These are phyloP conservation scores for Globisporangium splendens DNA, from an alignment of 352 stramenopile species.

Conservation along the genomic window DNA sequence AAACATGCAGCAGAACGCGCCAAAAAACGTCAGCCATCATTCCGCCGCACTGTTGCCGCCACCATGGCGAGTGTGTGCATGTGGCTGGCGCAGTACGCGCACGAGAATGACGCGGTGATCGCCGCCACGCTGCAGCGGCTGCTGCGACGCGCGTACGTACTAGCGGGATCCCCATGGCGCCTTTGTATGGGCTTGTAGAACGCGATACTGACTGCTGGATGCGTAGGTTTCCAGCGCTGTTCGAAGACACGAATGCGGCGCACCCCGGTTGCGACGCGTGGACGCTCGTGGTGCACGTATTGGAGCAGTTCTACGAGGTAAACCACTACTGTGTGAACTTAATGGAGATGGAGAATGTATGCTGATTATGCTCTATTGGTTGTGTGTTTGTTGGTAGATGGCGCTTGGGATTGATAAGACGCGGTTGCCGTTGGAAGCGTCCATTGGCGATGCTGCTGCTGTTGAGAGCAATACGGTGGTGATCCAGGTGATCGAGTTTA, in stretches of 20 bases:
- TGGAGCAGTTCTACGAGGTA: conserved; percentile 64
- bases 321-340: not conserved
- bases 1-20: not conserved
- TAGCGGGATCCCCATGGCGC: too few species aligned
- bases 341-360: not conserved
- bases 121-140: conserved; percentile 17
- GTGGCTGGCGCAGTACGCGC: conserved; percentile 30
- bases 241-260: conserved; percentile 11
- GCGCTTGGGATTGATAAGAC: conserved; percentile 18
- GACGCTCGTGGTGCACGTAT: conserved; percentile 14
- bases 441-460: conserved; percentile 6
- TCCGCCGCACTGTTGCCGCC: not conserved
- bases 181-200: not conserved
- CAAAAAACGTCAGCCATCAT: conserved; percentile 12
- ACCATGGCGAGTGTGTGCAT: conserved; percentile 26
- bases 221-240: conserved; percentile 25
- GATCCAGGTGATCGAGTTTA: conserved; percentile 30
- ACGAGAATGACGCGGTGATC: not conserved
- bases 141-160: conserved; percentile 16
- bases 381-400: conserved; percentile 13
- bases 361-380: not conserved
- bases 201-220: not conserved
- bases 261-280: conserved; percentile 13
- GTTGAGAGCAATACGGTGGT: conserved; percentile 9
- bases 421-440: conserved; percentile 8